A percentile compares a stretch with the other conserved stretches of the same genome.
Evolutionary conservation across 805 yeast genomes (phyloP).

Genomic region (Cyberlindnera mycetangii): DNA sequence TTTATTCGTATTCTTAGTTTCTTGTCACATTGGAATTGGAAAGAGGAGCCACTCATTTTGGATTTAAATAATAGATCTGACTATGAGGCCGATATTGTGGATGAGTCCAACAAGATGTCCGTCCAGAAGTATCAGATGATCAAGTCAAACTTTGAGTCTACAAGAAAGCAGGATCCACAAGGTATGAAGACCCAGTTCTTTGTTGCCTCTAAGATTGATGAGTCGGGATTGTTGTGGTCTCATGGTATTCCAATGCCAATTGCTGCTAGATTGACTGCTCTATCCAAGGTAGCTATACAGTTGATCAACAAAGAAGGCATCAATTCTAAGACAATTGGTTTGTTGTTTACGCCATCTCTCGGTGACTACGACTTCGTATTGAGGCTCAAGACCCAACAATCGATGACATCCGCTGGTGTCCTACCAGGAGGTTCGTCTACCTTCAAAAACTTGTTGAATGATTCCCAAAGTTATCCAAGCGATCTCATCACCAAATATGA

Average conservation of each 20-base stretch:
- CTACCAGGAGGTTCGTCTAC: slow-evolving; percentile 38
- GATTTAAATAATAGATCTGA: slow-evolving; percentile 61
- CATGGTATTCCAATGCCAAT: slow-evolving; percentile 64
- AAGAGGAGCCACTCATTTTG: slow-evolving; percentile 75
- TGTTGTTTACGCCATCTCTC: slow-evolving; percentile 76
- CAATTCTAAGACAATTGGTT: slow-evolving; percentile 40
- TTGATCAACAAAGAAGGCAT: slow-evolving; percentile 47
- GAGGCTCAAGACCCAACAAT: slow-evolving; percentile 45
- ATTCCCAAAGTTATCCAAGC: slow-evolving; percentile 31
- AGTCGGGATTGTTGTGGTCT: slow-evolving; percentile 86
- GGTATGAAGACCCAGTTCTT: slow-evolving; percentile 77
- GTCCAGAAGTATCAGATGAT: slow-evolving; percentile 60
- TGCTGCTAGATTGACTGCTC: slow-evolving; percentile 83
- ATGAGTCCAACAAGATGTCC: slow-evolving; percentile 56
- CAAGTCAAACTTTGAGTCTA: slow-evolving; percentile 58
- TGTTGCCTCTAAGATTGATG: slow-evolving; percentile 79
- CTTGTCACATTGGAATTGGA: slow-evolving; percentile 91
- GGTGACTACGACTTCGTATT: slow-evolving; percentile 83
- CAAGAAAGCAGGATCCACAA: slow-evolving; percentile 78
- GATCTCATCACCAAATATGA: slow-evolving; percentile 50
- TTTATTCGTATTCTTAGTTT: slow-evolving; percentile 71
- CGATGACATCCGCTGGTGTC: slow-evolving; percentile 53
- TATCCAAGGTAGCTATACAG: slow-evolving; percentile 71
- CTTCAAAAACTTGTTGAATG: slow-evolving; percentile 55
- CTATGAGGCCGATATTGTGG: slow-evolving; percentile 35